These are phyloP conservation scores for Cryptococcus sp. DNA, from an alignment of 1,284 basidiomycete species.

Conservation along the genomic window DNA sequence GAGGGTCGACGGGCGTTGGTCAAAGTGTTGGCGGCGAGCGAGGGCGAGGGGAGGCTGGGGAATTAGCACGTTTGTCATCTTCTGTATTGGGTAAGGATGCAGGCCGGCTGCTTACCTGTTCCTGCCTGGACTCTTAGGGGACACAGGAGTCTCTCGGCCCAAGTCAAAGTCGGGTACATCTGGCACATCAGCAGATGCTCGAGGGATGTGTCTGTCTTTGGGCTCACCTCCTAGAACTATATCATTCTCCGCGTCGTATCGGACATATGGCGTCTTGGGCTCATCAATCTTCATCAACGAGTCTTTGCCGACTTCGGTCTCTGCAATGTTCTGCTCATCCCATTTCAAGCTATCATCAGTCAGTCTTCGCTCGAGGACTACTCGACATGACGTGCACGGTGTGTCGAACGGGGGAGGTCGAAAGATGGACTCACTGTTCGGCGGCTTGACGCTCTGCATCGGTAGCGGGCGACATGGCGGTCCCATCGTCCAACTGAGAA, in stretches of 20 bases:
- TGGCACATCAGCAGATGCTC: constrained; percentile 27
- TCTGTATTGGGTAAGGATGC: neutral
- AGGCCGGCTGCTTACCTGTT: constrained; percentile 12
- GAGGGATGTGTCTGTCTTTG: neutral
- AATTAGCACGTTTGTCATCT: too few species aligned
- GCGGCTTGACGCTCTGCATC: constrained; percentile 9
- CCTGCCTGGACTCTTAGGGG: constrained; percentile 14
- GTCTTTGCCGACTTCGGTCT: constrained; percentile 86
- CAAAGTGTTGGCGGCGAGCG: constrained; percentile 32
- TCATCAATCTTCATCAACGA: constrained; percentile 95
- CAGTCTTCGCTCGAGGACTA: neutral
- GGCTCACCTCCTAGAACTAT: constrained; percentile 57
- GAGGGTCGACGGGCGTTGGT: constrained; percentile 44
- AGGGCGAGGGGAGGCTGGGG: constrained; percentile 17
- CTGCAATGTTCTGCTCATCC: constrained; percentile 85
- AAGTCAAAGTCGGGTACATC: constrained; percentile 53
- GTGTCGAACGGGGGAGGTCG: neutral
- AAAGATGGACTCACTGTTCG: constrained; percentile 15
- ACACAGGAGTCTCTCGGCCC: constrained; percentile 12
- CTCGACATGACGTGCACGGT: neutral
- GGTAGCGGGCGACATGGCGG: neutral
- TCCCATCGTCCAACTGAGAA: constrained; percentile 7
- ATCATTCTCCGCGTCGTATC: constrained; percentile 81
- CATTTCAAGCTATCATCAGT: constrained; percentile 59
- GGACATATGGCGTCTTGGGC: constrained; percentile 91